These are phyloP conservation scores for Naganishia kalamii DNA, from an alignment of 768 basidiomycete species.

Conservation along the genomic window DNA sequence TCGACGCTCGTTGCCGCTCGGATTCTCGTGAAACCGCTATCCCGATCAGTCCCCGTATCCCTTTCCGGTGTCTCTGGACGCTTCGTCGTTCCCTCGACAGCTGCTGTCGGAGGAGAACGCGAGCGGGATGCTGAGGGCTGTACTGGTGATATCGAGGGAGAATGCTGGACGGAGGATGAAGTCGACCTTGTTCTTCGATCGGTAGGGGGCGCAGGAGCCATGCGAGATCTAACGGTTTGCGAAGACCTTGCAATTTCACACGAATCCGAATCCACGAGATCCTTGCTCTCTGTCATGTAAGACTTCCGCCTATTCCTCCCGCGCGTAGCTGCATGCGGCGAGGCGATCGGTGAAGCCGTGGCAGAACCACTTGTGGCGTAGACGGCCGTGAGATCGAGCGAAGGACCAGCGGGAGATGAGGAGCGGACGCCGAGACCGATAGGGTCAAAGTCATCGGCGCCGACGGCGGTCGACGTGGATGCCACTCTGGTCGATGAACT, in stretches of 20 bases:
- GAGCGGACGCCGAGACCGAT: constrained; percentile 7
- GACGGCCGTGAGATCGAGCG: constrained; percentile 1
- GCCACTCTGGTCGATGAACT: neutral
- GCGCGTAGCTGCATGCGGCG: neutral
- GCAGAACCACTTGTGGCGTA: constrained; percentile 1
- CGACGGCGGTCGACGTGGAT: neutral
- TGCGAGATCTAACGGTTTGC: neutral
- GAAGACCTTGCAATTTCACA: neutral
- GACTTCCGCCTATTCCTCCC: constrained; percentile 10
- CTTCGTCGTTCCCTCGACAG: neutral
- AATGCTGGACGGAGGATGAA: neutral
- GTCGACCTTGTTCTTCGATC: neutral
- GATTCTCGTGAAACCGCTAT: neutral
- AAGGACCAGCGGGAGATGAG: neutral
- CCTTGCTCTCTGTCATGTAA: neutral
- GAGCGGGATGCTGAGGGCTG: neutral
- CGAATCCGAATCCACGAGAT: neutral
- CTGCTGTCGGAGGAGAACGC: neutral
- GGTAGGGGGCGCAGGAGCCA: constrained; percentile 1
- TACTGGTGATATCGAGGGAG: neutral
- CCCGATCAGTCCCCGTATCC: neutral
- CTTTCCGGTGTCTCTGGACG: neutral
- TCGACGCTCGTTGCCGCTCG: constrained; percentile 7
- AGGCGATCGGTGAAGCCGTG: neutral
- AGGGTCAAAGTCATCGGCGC: neutral